phyloP scores from a whole-genome alignment of 139 green algal species.

The Chlorella sp. region DNA sequence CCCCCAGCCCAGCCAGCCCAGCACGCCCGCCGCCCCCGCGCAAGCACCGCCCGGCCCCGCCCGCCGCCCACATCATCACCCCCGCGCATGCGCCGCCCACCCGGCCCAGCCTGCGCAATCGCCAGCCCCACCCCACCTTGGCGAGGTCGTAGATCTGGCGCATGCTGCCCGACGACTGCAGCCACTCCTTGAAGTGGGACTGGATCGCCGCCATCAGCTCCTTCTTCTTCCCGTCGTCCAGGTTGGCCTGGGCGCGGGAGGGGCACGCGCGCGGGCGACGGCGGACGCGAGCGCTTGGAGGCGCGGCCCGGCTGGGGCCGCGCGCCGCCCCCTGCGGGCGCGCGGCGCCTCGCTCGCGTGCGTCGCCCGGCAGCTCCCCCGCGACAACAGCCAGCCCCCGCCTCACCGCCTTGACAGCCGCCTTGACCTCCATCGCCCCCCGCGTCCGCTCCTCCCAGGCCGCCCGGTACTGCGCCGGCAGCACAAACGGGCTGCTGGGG shows the following conservation, averaged over 20 bases:
- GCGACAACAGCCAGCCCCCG: background rate
- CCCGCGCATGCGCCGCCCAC: too few species aligned
- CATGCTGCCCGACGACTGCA: constrained; percentile 67
- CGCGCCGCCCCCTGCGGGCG: too few species aligned
- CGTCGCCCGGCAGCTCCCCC: too few species aligned
- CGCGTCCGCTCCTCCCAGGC: constrained; percentile 78
- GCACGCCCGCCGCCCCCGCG: background rate
- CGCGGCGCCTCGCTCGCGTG: too few species aligned
- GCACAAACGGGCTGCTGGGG: constrained; percentile 62
- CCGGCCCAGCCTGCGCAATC: too few species aligned
- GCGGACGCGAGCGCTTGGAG: too few species aligned
- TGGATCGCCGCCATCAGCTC: constrained; percentile 87
- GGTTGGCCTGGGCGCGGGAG: constrained; percentile 26
- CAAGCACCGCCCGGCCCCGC: too few species aligned
- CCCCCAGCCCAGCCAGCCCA: background rate
- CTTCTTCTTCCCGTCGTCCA: constrained; percentile 73
- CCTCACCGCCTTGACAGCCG: constrained; percentile 55
- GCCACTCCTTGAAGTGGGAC: constrained; percentile 90
- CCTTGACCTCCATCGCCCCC: constrained; percentile 72
- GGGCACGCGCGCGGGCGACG: background rate
- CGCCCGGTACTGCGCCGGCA: constrained; percentile 79
- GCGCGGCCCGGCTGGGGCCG: too few species aligned
- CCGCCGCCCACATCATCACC: too few species aligned
- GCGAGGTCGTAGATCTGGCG: constrained; percentile 86
- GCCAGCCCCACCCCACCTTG: background rate